Evolutionary conservation across 768 basidiomycete genomes (phyloP).

Genomic region (Pleurotus citrinopileatus): DNA sequence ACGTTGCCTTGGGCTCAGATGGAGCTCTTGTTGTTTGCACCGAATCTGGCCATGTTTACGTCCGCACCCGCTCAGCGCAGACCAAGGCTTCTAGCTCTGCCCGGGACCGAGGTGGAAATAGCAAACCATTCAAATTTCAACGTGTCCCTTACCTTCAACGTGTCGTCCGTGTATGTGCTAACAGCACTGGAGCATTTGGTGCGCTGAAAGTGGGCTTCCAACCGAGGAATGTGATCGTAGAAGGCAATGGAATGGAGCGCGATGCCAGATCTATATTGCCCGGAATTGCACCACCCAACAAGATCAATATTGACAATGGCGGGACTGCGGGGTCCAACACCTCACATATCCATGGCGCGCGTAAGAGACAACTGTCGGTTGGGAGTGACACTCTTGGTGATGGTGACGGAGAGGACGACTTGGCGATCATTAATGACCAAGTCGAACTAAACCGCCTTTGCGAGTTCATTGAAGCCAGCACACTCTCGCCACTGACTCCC

Average conservation of each 20-base stretch:
- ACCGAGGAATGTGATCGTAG: conserved; percentile 50
- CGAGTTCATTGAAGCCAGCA: conserved; percentile 24
- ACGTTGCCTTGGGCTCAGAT: conserved; percentile 86
- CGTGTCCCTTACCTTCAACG: conserved; percentile 82
- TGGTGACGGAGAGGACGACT: conserved; percentile 35
- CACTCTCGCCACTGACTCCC: conserved; percentile 17
- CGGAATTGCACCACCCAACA: conserved; percentile 3
- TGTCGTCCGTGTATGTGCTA: conserved; percentile 80
- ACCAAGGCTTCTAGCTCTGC: conserved; percentile 16
- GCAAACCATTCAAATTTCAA: conserved; percentile 72
- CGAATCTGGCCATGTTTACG: conserved; percentile 90
- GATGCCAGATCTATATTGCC: conserved; percentile 54
- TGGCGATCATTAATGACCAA: conserved; percentile 34
- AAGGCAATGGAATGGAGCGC: conserved; percentile 55
- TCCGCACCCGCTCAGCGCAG: conserved; percentile 60
- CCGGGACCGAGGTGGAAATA: conserved; percentile 17
- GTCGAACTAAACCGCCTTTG: conserved; percentile 29
- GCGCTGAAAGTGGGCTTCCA: conserved; percentile 75
- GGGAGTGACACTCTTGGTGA: conserved; percentile 7
- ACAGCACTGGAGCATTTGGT: conserved; percentile 84
- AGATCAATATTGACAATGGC: neutral
- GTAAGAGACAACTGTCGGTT: neutral
- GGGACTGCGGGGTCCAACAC: neutral
- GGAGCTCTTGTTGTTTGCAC: conserved; percentile 92
- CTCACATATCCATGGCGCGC: neutral